Evolutionary conservation across 768 basidiomycete genomes (phyloP).

Genomic region (Lentinula edodes): DNA sequence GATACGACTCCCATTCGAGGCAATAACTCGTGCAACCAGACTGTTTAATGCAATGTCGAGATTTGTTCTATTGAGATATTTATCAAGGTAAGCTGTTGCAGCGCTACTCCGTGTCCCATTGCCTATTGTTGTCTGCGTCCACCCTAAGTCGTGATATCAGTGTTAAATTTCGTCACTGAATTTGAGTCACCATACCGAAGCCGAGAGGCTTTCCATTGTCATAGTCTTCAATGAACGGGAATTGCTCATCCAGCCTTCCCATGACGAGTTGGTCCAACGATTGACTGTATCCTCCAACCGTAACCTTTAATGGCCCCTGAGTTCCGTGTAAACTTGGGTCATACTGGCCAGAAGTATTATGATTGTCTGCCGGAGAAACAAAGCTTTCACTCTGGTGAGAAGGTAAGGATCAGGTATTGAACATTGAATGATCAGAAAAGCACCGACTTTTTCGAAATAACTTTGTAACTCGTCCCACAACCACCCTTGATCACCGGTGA

Average conservation of each 20-base stretch:
- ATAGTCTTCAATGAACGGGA: constrained; percentile 25
- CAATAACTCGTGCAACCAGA: constrained; percentile 9
- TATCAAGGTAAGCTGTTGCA: constrained; percentile 18
- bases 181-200: constrained; percentile 14
- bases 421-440: neutral
- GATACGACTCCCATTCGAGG: neutral
- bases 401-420: neutral
- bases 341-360: constrained; percentile 25
- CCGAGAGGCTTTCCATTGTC: constrained; percentile 24
- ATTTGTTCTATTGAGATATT: constrained; percentile 16
- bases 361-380: constrained; percentile 4
- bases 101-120: constrained; percentile 15
- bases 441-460: constrained; percentile 14
- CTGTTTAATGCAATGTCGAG: constrained; percentile 15
- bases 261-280: constrained; percentile 14
- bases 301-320: constrained; percentile 18
- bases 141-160: constrained; percentile 8
- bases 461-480: constrained; percentile 23
- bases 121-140: constrained; percentile 14
- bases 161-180: neutral
- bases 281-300: constrained; percentile 18
- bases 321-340: constrained; percentile 23
- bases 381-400: constrained; percentile 16
- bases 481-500: constrained; percentile 26
- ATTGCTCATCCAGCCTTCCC: constrained; percentile 14